Percentiles rank a stretch among this genome's conserved stretches.
phyloP scores from a whole-genome alignment of 805 yeast genomes.

The Hanseniaspora singularis region DNA sequence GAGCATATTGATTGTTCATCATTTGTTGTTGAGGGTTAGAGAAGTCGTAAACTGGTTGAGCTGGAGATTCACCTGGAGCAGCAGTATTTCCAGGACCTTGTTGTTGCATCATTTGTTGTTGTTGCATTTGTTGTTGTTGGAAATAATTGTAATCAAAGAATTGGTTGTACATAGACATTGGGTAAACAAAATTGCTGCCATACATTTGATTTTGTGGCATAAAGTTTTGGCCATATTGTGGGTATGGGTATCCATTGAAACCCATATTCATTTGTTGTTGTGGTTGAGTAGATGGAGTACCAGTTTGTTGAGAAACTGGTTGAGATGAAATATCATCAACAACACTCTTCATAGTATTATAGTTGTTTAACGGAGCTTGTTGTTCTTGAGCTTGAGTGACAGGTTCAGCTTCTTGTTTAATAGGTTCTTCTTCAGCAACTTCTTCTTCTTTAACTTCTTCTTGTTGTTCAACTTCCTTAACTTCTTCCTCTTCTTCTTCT shows the following conservation, averaged over 20 bases:
- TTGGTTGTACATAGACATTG: constrained; percentile 14
- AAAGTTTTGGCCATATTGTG: constrained; percentile 10
- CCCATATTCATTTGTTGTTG: constrained; percentile 17
- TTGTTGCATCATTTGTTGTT: constrained; percentile 20
- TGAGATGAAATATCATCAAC: constrained; percentile 15
- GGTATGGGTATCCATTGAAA: constrained; percentile 15
- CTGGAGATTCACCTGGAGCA: constrained; percentile 19
- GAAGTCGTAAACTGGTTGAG: constrained; percentile 21
- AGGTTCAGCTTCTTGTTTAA: constrained; percentile 7
- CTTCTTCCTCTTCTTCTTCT: constrained; percentile 14
- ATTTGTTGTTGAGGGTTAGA: constrained; percentile 23
- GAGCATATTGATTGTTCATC: constrained; percentile 13
- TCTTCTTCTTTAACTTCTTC: constrained; percentile 2
- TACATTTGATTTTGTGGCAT: constrained; percentile 15
- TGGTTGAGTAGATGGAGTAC: constrained; percentile 16
- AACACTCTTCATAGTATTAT: constrained; percentile 8
- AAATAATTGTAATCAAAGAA: constrained; percentile 19
- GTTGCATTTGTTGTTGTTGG: constrained; percentile 22
- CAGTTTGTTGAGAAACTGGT: constrained; percentile 18
- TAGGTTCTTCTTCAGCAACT: constrained; percentile 10
- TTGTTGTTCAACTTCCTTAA: constrained; percentile 14
- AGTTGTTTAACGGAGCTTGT: constrained; percentile 6
- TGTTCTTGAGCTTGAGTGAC: constrained; percentile 11
- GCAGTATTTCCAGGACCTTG: constrained; percentile 20
- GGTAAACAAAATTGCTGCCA: constrained; percentile 8